Base-by-base conservation (phyloP, 768 basidiomycete genomes). In the Russula earlei region DNA sequence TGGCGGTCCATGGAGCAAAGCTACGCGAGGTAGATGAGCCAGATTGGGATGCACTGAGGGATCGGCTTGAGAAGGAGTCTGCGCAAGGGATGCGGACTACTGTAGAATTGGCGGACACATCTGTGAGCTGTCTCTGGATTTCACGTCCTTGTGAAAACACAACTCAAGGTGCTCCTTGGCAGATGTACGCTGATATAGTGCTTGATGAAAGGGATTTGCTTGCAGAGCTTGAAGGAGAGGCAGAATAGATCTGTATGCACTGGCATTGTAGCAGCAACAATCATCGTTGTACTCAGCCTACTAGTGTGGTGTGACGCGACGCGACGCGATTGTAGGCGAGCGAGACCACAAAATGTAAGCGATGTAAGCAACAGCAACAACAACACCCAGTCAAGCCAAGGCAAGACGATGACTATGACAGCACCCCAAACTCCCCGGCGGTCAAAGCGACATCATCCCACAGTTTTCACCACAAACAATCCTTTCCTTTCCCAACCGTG, bases 1-100 rank as follows among this genome's bases (percentile, higher is more conserved):
- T 84, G 54, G 91, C 91, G 4, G 84, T 81, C 55, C 31, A 68
- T 5, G 91, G 91, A 3, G 68, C 76, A 10, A 61, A 64, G 10
- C 55, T 74, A 49, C 71, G 74, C 0, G 55, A 41, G 17, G 55
- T 71, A 1, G 64, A 65, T 5, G 87, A 90, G 34, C 74, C 75
- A 44, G 77, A 89, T 60, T 91, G 87, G 87, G 70, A 68, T 1
- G 55, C 58, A 33, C 57, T 64, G 29, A 49, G 57, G 15, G 17
- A 20, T 12, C 15, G 15, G 15, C 27, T 63, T 17, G 56, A 49
- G 44, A 45, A 29, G 9, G 10, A n/a, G 5, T 37, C 40, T 49
- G 29, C 15, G 22, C 29, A 24, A 5, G 48, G 34, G 11, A 20
- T 1, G 3, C 2, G 7, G 4, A 15, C 17, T 17, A 40, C 15